phyloP scores from a whole-genome alignment of 768 basidiomycete species.

The Hericium erinaceus region DNA sequence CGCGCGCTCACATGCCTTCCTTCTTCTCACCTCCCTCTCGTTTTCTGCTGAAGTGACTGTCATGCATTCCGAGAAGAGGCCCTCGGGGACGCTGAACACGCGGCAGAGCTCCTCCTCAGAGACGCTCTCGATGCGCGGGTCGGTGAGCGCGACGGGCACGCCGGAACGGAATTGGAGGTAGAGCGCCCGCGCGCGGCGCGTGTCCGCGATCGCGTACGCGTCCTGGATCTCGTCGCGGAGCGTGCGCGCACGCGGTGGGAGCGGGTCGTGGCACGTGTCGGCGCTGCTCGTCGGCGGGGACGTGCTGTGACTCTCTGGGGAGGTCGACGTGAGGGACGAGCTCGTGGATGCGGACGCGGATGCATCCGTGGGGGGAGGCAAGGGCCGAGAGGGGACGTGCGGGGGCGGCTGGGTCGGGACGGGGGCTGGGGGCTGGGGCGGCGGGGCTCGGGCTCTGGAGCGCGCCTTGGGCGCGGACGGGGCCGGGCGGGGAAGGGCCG shows the following conservation, averaged over 20 bases:
- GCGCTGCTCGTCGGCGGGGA: neutral
- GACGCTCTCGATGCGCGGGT: neutral
- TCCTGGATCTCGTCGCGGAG: neutral
- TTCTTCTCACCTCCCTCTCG: neutral
- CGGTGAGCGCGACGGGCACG: constrained; percentile 3
- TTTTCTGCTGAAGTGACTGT: neutral
- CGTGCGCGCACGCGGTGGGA: neutral
- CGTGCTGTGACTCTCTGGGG: neutral
- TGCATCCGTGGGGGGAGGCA: neutral
- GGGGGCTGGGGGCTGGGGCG: neutral
- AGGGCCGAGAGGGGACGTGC: neutral
- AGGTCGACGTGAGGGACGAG: neutral
- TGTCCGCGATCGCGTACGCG: neutral
- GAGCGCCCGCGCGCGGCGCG: constrained; percentile 4
- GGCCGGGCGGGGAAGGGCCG: neutral
- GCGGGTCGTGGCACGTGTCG: neutral
- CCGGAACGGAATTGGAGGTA: constrained; percentile 5
- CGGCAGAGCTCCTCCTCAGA: neutral
- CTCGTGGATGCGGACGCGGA: neutral
- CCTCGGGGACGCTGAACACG: neutral
- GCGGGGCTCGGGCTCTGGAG: neutral
- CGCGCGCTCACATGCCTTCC: neutral
- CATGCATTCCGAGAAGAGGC: neutral
- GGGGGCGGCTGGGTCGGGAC: neutral
- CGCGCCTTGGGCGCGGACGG: neutral